Base-by-base conservation (phyloP, 192 early-diverging fungal species). In the Coemansia reversa region DNA sequence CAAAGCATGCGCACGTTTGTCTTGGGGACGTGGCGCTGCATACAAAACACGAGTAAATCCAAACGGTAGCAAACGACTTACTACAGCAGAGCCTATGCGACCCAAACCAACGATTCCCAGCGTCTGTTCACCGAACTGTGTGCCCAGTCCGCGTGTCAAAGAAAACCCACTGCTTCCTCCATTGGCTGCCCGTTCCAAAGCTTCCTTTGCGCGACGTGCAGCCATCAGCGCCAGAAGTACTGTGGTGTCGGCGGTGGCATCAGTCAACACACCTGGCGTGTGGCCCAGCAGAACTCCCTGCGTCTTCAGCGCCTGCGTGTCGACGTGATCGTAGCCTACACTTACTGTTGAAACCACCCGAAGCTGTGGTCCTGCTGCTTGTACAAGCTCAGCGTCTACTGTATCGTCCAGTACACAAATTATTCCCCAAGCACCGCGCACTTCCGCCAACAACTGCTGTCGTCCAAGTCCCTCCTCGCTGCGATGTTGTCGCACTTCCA, bases 181-280 rank as follows among this genome's bases (percentile, higher is more conserved):
- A n/a, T 16, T 42, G 8, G 16, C 39, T 7, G 71, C 75, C 1
- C 60, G 50, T 7, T 59, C n/a, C 30, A 83, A 72, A 7, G 84
- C 86, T 66, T 87, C 83, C 35, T 86, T 86, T 51, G 91, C 83
- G 28, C 86, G 79, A 29, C 94, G 84, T 9, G 86, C 75, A 0
- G 90, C 90, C 30, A 89, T 84, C 28, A 96, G 74, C 16, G 90
- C 83, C 58, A 96, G 74, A n/a, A 91, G 78, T 4, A 90, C 82
- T 0, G 91, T 88, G 5, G 91, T 81, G 39, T 94, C 93, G 5
- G 94, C 94, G 12, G 89, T 90, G 0, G 93, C 93, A 60, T 94
- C 92, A 0, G 94, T 96, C 39, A 94, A 78, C 1, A 94, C 94
- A 56, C 89, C 89, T 5, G 94, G 92, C 1, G 94, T 96, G 66